Base-by-base conservation (phyloP, 257 asterid genomes). In the Ilex aquifolium region DNA sequence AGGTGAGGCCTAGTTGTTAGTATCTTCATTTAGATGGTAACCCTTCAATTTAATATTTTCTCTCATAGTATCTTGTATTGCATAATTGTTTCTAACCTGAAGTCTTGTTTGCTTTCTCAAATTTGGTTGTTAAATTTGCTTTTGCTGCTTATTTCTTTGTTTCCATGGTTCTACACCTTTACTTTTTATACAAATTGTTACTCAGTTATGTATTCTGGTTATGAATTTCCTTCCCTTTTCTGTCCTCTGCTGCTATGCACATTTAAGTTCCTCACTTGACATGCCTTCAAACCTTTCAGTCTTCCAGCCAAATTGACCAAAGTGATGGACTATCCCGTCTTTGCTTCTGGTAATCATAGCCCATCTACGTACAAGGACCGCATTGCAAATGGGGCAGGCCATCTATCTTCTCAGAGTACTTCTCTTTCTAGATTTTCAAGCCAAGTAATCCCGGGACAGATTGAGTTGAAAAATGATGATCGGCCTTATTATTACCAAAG, bases 271-370 rank as follows among this genome's bases (percentile, higher is more conserved):
- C 65, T 53, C 44, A 54, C 40, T 58, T 69, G 49, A 42, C 65
- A 62, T 59, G 50, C 55, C 57, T 54, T 11, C 55, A 53, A 17
- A 65, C 66, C 21, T 75, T 57, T 11, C 81, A 90, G 97, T 63
- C 77, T 88, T 53, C 81, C 89, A 52, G 69, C 85, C 60, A 78
- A 77, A 65, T 48, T 51, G 66, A 78, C 72, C 10, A 82, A 83
- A 77, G 67, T 74, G 32, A 59, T 54, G 53, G 91, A 83, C 44
- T 57, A 53, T 59, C 83, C 89, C 2, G 56, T 68, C 1, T 78
- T 80, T 66, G 82, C 74, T 71, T 65, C 82, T 12, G 62, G 66
- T 53, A 75, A 69, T 72, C 64, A 56, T 57, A 67, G 72, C 60
- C 71, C 17, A 15, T 7, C 56, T 30, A 76, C 65, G 74, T 72